These are phyloP conservation scores for Fomitopsis betulina DNA, from an alignment of 1,284 basidiomycete species.

Conservation along the genomic window DNA sequence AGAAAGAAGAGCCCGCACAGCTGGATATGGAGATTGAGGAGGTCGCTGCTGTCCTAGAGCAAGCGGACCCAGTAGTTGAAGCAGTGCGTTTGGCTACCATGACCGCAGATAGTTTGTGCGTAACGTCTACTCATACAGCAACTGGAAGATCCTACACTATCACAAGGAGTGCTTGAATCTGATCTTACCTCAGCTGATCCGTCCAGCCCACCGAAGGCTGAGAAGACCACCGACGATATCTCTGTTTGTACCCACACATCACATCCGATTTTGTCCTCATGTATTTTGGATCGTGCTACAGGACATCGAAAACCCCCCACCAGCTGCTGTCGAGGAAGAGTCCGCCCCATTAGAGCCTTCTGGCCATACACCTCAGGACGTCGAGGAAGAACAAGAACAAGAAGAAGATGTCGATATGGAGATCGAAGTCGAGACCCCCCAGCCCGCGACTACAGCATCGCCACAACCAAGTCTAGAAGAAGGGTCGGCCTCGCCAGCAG, in stretches of 20 bases:
- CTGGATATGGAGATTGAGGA: constrained; percentile 1
- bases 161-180: not conserved
- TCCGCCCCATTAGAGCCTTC: not conserved
- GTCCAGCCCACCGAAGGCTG: not conserved
- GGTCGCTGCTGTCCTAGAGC: not conserved
- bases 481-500: not conserved
- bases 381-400: not conserved
- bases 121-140: not conserved
- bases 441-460: constrained; percentile 10
- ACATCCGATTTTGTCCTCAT: too few species aligned
- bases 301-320: not conserved
- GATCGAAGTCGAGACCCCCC: not conserved
- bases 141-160: not conserved
- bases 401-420: not conserved
- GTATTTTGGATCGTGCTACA: too few species aligned
- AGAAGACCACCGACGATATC: not conserved
- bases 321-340: not conserved
- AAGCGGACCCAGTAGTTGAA: constrained; percentile 11
- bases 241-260: not conserved
- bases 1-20: not conserved
- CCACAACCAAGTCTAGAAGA: constrained; percentile 4
- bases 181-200: not conserved
- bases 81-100: not conserved
- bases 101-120: not conserved
- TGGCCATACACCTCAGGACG: not conserved